phyloP scores from a whole-genome alignment of 805 yeast species.

The Saturnispora serradocipensis region DNA sequence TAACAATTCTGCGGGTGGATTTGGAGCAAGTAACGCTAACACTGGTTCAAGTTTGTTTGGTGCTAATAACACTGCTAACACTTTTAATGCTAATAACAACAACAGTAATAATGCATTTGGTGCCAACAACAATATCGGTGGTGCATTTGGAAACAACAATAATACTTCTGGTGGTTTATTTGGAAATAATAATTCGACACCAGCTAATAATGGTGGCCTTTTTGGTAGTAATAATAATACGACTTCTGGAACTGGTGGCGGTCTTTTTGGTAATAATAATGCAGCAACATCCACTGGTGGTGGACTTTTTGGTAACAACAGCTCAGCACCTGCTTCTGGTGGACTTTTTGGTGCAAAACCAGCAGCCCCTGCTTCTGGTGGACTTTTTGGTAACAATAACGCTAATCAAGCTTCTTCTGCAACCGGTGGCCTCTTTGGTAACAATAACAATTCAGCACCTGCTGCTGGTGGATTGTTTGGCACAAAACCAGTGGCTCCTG shows the following conservation, averaged over 20 bases:
- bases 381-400: constrained; percentile 14
- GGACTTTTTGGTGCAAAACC: constrained; percentile 17
- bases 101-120: constrained; percentile 22
- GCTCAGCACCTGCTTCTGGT: neutral
- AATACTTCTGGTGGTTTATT: constrained; percentile 24
- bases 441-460: constrained; percentile 21
- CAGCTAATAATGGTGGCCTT: constrained; percentile 7
- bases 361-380: constrained; percentile 31
- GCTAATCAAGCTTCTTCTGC: constrained; percentile 24
- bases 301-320: constrained; percentile 20
- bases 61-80: constrained; percentile 19
- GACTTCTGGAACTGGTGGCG: constrained; percentile 30
- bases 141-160: constrained; percentile 18
- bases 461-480: constrained; percentile 30
- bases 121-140: constrained; percentile 19
- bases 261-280: constrained; percentile 14
- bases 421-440: constrained; percentile 31
- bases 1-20: constrained; percentile 15
- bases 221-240: constrained; percentile 16
- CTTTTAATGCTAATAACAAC: constrained; percentile 18
- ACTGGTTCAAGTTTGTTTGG: constrained; percentile 29
- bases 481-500: constrained; percentile 6
- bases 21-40: constrained; percentile 12
- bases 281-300: constrained; percentile 1
- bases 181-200: constrained; percentile 10